A percentile compares a stretch with the other conserved stretches of the same genome.
Evolutionary conservation across 2,329 filamentous ascomycete species (phyloP).

Genomic region (Nannizzia gypsea): DNA sequence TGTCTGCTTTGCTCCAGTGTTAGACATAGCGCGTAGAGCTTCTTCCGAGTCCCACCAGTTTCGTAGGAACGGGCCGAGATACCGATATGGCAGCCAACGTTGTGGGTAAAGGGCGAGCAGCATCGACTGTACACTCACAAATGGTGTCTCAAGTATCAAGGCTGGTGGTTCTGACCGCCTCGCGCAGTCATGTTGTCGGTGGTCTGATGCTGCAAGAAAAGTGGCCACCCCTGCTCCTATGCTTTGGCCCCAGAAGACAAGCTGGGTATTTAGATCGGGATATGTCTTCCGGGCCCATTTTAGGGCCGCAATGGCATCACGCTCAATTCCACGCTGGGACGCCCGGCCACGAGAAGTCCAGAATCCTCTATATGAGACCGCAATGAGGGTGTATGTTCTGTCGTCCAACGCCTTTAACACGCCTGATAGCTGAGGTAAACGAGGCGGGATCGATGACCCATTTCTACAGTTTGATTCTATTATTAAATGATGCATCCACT

Average conservation of each 20-base stretch:
- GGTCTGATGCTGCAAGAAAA: constrained; percentile 38
- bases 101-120: constrained; percentile 62
- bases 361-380: constrained; percentile 55
- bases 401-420: constrained; percentile 24
- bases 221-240: constrained; percentile 57
- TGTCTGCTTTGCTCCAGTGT: background rate
- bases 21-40: constrained; percentile 31
- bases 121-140: constrained; percentile 59
- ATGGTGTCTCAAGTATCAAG: constrained; percentile 64
- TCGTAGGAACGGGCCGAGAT: constrained; percentile 61
- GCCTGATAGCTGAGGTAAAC: constrained; percentile 37
- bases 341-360: constrained; percentile 65
- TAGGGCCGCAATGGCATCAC: constrained; percentile 54
- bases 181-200: constrained; percentile 19
- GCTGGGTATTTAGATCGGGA: background rate
- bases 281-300: constrained; percentile 46
- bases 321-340: constrained; percentile 57
- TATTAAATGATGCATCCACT: background rate
- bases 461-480: constrained; percentile 20
- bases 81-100: constrained; percentile 65
- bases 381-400: constrained; percentile 26
- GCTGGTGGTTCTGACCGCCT: constrained; percentile 25
- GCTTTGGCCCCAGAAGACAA: constrained; percentile 15
- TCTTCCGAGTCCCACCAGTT: constrained; percentile 43
- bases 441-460: constrained; percentile 35